Evolutionary conservation across 441 rosid species (phyloP), one percentile per base, ranked within the genome.

Genomic region (Pelargonium myrrhifolium): DNA sequence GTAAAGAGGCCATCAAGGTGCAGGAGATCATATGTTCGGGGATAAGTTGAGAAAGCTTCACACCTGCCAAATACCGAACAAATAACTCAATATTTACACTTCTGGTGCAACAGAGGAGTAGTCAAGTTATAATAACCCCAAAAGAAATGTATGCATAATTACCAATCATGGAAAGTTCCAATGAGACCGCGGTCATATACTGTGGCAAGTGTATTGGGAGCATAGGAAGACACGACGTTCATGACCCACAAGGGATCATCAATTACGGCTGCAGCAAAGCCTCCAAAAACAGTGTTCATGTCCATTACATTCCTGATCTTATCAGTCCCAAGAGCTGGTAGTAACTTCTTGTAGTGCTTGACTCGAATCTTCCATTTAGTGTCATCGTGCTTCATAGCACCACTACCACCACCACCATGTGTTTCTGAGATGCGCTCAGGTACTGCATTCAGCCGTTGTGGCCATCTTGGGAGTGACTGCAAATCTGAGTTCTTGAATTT

Each of bases 1-100:
- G 93, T 94, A 65, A 91, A 88, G 61, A 91, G 83, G 28, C 96
- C 93, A 72, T 89, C 96, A 12, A 94, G 85, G 79, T 94, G 99
- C 64, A 91, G 96, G 61, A 94, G 89, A 77, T 94, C 97, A 63
- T 94, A 94, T 9, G 97, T 91, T 65, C 99, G 83, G 68, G 99
- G 97, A 78, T 94, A 94, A 0, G 99, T 91, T 7, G 99, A 94
- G 79, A 94, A 91, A 43, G 96, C 95, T 74, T 94, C 99, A 71
- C 99, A 94, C 99, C 99, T 94, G 70, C 18, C 53, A 81, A 67
- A 74, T 28, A 72, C 37, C 58, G 58, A 31, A 65, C 39, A 69
- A 31, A 49, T 64, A 4, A 59, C 47, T 51, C 15, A 49, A 72
- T 45, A 45, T 45, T 10, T 45, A 45, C 15, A n/a, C n/a, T n/a